Conservation (phyloP, 306 rosid species). For the Trifolium subterraneum region DNA sequence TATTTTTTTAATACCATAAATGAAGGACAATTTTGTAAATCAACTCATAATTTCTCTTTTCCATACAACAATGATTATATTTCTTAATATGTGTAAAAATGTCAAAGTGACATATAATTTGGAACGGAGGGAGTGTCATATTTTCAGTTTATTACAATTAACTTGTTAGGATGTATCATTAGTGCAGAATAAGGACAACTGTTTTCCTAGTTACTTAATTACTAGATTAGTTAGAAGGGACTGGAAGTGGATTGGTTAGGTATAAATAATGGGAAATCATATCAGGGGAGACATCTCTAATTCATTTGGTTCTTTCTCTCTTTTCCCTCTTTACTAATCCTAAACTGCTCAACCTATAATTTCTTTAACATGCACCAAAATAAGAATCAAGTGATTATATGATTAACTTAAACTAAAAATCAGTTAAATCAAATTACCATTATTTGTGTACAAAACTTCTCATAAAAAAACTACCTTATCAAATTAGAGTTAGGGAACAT, state of each 20-base stretch:
- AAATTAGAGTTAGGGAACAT: slow-evolving; percentile 75
- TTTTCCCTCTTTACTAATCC: neutral
- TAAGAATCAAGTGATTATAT: neutral
- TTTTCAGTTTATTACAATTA: neutral
- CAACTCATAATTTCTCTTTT: no score
- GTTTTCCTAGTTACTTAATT: neutral
- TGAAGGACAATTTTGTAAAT: no score
- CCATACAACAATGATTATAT: no score
- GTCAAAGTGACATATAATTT: no score
- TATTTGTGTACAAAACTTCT: neutral
- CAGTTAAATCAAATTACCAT: slow-evolving; percentile 1
- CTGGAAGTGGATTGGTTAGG: neutral
- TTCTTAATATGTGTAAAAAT: no score
- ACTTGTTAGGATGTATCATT: neutral
- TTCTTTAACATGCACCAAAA: neutral
- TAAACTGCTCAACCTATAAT: slow-evolving; percentile 5
- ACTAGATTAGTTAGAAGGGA: slow-evolving; percentile 1
- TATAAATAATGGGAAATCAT: neutral
- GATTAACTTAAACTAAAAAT: neutral
- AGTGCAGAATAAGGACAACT: neutral
- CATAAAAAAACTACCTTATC: slow-evolving; percentile 63
- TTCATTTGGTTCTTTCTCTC: neutral
- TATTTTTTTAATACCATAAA: no score
- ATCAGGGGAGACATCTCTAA: neutral
- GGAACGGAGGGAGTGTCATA: no score